A percentile compares a stretch with the other conserved stretches of the same genome.
These are phyloP conservation scores for Gossypium stocksii DNA, from an alignment of 345 rosid species.

Conservation along the genomic window DNA sequence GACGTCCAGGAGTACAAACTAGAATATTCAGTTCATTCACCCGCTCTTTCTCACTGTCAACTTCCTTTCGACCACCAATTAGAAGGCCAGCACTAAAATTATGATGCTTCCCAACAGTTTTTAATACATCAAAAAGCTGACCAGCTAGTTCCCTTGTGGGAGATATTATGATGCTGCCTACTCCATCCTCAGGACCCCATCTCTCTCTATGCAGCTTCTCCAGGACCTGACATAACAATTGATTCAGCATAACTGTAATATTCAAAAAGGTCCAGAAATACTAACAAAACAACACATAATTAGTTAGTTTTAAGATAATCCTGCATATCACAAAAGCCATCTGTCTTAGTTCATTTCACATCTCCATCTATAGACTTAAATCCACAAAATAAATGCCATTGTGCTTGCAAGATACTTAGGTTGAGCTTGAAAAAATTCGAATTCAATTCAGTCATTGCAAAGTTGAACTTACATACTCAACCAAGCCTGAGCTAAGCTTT, in stretches of 20 bases:
- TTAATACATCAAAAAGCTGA: constrained; percentile 79
- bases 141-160: constrained; percentile 87
- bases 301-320: neutral
- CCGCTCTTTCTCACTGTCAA: constrained; percentile 69
- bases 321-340: neutral
- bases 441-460: neutral
- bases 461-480: neutral
- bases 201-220: constrained; percentile 78
- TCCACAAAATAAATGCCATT: neutral
- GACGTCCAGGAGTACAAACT: constrained; percentile 95
- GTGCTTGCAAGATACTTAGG: neutral
- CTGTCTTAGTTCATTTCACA: neutral
- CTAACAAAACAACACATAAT: neutral
- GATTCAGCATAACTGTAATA: neutral
- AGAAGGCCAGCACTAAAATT: constrained; percentile 80
- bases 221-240: constrained; percentile 41
- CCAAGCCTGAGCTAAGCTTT: neutral
- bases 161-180: constrained; percentile 85
- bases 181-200: constrained; percentile 91
- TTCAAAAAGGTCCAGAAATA: neutral
- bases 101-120: constrained; percentile 69
- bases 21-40: constrained; percentile 76
- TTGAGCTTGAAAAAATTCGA: neutral
- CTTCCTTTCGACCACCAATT: constrained; percentile 87
- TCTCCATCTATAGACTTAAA: neutral